Base-by-base conservation (phyloP, 2,329 filamentous ascomycete species). In the Xylariaceae sp. region DNA sequence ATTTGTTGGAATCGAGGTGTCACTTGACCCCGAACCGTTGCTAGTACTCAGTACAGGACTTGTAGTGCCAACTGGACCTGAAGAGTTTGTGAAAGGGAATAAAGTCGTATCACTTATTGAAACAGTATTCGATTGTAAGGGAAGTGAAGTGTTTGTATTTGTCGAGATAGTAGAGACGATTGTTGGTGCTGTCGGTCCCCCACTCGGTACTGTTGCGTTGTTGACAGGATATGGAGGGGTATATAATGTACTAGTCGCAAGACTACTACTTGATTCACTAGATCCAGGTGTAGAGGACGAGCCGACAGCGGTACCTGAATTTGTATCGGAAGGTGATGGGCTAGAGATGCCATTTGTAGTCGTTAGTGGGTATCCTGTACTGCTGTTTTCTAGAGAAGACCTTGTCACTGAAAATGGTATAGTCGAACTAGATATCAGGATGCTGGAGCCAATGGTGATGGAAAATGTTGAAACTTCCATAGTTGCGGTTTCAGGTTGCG, bases 371-470 rank as follows among this genome's bases (percentile, higher is more conserved):
- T 27, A 39, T 27, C 38, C 39, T 18, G 35, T n/a, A 17, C 43
- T 52, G 5, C 44, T 22, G 10, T 39, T 39, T 14, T 36, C 30
- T 5, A 48, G 22, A 1, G 40, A 48, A 17, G 47, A 50, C 15
- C 51, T 55, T 1, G 42, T 51, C 39, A 48, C 35, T 6, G 44
- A 36, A 36, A 43, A 49, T 11, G 42, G 36, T 42, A 27, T 38
- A 36, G 45, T 52, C 15, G 45, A 49, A 30, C 33, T 45, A 6
- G 46, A 38, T 17, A n/a, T 45, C 0, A 47, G 44, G 15, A 30
- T 12, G 12, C 41, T 42, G 11, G 18, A 22, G 7, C 32, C 47
- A 18, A 12, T 49, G 12, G 19, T 44, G 9, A 39, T 27, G 15
- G 47, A 33, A n/a, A 45, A 32, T 18, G 33, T 41, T 38, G 39